Percentiles rank a stretch among this genome's conserved stretches.
Conservation (phyloP, 2,329 filamentous ascomycete species). For the Botrytis cinerea region DNA sequence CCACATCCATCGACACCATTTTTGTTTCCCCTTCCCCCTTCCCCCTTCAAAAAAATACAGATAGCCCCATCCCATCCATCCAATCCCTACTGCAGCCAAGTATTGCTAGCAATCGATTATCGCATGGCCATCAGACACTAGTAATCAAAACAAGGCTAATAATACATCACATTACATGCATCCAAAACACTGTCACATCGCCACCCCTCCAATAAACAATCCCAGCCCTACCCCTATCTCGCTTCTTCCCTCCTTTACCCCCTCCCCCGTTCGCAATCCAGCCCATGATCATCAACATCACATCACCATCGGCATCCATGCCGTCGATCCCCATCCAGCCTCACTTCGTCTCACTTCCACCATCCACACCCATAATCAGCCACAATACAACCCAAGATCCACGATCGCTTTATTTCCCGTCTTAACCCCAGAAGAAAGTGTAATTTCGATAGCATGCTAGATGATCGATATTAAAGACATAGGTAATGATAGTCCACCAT, state of each 20-base stretch:
- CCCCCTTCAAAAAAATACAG: not conserved
- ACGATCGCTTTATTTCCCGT: not conserved
- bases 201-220: not conserved
- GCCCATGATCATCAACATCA: not conserved
- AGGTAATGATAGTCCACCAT: not conserved
- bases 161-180: not conserved
- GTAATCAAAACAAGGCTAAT: not conserved
- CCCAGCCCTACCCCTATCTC: not conserved
- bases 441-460: not conserved
- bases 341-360: not conserved
- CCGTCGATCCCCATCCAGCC: not conserved
- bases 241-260: not conserved
- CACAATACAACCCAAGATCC: slow-evolving; percentile 1
- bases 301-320: not conserved
- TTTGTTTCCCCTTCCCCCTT: not conserved
- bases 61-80: not conserved
- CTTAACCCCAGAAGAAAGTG: not conserved
- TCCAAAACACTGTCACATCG: not conserved
- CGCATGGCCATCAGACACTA: not conserved
- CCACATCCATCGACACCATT: not conserved
- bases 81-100: not conserved
- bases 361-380: not conserved
- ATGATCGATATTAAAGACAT: not conserved
- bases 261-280: not conserved
- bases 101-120: not conserved